phyloP scores from a whole-genome alignment of 2,329 filamentous ascomycete genomes.

The Epicoccum nigrum region DNA sequence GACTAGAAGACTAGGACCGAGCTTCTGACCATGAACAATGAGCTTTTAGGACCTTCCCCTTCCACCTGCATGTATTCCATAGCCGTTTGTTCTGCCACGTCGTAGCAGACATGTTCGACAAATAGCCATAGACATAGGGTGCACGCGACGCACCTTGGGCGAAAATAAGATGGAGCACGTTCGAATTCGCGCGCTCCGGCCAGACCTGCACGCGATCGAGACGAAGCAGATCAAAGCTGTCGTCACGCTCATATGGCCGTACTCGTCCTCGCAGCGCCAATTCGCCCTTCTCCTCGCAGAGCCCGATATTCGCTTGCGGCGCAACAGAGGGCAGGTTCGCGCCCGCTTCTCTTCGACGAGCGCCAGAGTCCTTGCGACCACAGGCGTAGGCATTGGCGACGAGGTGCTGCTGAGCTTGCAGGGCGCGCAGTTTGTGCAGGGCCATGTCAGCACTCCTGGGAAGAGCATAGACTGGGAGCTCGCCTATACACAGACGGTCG shows the following conservation, averaged over 20 bases:
- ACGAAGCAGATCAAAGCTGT: constrained; percentile 65
- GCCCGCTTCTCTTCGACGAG: constrained; percentile 74
- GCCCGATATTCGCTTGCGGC: constrained; percentile 79
- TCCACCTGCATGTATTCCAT: not conserved
- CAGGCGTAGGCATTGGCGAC: constrained; percentile 78
- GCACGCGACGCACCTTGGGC: constrained; percentile 9
- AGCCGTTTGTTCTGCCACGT: not conserved
- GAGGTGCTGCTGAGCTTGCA: constrained; percentile 71
- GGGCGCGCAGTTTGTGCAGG: constrained; percentile 68
- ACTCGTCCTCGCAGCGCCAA: constrained; percentile 75
- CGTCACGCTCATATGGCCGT: constrained; percentile 90
- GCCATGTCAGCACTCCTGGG: constrained; percentile 62
- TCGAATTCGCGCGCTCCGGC: constrained; percentile 42
- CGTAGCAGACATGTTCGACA: constrained; percentile 4
- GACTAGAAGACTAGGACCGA: constrained; percentile 1
- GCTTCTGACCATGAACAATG: not conserved
- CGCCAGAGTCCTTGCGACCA: constrained; percentile 71
- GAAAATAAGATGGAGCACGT: constrained; percentile 40
- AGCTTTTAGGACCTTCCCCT: too few relatives aligned
- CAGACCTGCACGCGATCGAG: constrained; percentile 36
- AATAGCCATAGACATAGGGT: not conserved
- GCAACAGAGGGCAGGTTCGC: constrained; percentile 78
- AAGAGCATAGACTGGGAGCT: constrained; percentile 65
- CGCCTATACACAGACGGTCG: constrained; percentile 51
- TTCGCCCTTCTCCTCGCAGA: constrained; percentile 84